Evolutionary conservation across 176 grass and related monocot species (phyloP).

Genomic region (Lolium rigidum): DNA sequence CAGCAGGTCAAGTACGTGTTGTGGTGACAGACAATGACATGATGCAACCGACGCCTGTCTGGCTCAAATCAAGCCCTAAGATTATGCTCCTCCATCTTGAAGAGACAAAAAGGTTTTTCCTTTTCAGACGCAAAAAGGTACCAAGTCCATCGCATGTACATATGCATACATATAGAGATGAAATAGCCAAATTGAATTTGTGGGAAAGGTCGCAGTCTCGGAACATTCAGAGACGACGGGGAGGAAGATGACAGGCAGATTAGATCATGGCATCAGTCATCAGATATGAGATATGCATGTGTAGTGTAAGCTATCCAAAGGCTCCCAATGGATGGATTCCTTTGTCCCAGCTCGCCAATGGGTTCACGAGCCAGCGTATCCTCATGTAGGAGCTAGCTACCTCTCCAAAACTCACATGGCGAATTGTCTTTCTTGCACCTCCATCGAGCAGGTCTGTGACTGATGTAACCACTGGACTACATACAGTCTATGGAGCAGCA

Average conservation of each 20-base stretch:
- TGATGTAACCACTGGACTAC: neutral
- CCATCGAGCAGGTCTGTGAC: slow-evolving; percentile 22
- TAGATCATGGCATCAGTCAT: neutral
- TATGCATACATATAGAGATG: neutral
- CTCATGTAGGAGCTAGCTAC: neutral
- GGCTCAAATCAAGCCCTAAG: neutral
- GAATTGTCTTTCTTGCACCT: slow-evolving; percentile 23
- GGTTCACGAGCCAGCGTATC: slow-evolving; percentile 40
- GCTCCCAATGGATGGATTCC: slow-evolving; percentile 24
- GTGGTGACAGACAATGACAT: slow-evolving; percentile 25
- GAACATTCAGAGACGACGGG: slow-evolving; percentile 36
- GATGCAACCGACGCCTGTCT: neutral
- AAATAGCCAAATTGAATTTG: neutral
- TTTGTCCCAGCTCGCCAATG: slow-evolving; percentile 23
- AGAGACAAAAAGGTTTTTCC: neutral
- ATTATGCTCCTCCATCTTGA: neutral
- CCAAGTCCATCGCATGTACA: neutral
- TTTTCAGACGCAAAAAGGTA: slow-evolving; percentile 35
- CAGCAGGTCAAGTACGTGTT: slow-evolving; percentile 18
- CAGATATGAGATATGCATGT: neutral
- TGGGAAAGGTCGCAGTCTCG: neutral
- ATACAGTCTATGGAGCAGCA: neutral
- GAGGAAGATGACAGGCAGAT: slow-evolving; percentile 25
- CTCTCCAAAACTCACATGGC: slow-evolving; percentile 27
- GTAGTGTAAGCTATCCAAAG: slow-evolving; percentile 27